These are phyloP conservation scores for Nakazawaea ishiwadae DNA, from an alignment of 805 yeast species.

Conservation along the genomic window DNA sequence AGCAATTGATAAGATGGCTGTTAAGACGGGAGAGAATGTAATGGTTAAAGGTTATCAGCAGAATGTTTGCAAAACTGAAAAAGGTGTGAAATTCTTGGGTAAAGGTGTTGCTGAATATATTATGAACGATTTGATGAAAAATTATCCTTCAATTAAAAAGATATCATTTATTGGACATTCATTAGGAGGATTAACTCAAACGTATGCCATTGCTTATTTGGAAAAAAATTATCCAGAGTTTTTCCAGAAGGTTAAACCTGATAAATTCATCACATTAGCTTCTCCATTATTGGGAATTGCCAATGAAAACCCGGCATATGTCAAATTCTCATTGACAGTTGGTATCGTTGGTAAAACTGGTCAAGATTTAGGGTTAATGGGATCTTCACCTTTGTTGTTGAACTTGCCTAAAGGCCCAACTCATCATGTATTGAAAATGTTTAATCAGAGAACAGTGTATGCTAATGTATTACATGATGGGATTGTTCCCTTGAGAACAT, in stretches of 20 bases:
- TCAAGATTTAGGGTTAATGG: conserved; percentile 71
- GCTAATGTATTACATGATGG: conserved; percentile 94
- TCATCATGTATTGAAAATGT: conserved; percentile 53
- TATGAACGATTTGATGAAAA: conserved; percentile 45
- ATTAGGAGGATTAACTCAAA: conserved; percentile 87
- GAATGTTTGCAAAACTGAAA: conserved; percentile 83
- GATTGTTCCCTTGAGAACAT: conserved; percentile 88
- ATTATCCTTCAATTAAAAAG: conserved; percentile 44
- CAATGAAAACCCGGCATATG: conserved; percentile 82
- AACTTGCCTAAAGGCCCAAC: conserved; percentile 76
- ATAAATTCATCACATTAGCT: conserved; percentile 79
- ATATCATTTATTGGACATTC: conserved; percentile 93
- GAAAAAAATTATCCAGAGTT: conserved; percentile 64
- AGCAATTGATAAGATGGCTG: conserved; percentile 49
- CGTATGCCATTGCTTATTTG: conserved; percentile 84
- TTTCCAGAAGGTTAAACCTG: conserved; percentile 61
- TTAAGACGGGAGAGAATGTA: conserved; percentile 52
- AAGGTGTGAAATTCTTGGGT: conserved; percentile 84
- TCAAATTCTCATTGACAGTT: conserved; percentile 76
- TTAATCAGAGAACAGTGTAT: conserved; percentile 72
- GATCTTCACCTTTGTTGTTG: conserved; percentile 61
- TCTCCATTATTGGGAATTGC: conserved; percentile 86
- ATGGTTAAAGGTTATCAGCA: conserved; percentile 80
- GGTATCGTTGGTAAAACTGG: conserved; percentile 95
- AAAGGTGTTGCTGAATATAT: conserved; percentile 73